Percentiles rank a stretch among this genome's conserved stretches.
Evolutionary conservation across 495 filamentous ascomycete species (phyloP).

Genomic region (Penicillium angulare): DNA sequence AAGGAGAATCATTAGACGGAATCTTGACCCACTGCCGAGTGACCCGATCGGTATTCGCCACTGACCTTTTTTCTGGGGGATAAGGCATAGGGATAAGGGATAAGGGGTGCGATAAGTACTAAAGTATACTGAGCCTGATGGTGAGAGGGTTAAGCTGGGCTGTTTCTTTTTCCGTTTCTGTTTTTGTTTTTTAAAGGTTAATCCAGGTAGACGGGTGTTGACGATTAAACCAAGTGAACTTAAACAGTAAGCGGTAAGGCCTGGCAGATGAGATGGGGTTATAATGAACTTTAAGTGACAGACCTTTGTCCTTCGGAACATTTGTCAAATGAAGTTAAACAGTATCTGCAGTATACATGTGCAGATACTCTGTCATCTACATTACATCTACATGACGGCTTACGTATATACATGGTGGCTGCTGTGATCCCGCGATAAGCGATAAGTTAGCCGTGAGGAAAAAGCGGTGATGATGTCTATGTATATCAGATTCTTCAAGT

Average conservation of each 20-base stretch:
- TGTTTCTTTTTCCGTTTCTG: no score
- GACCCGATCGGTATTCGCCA: conserved; percentile 18
- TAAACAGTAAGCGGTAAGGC: no score
- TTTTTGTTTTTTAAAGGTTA: neutral
- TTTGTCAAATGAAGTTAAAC: no score
- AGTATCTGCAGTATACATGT: no score
- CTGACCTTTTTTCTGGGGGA: conserved; percentile 22
- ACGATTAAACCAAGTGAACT: neutral
- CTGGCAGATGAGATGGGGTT: no score
- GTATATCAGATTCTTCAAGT: neutral
- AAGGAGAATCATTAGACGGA: neutral
- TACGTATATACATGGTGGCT: no score
- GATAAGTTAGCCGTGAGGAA: conserved; percentile 25
- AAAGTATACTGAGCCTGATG: neutral
- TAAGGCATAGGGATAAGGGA: conserved; percentile 9
- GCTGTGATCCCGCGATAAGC: conserved; percentile 19
- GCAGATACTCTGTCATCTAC: no score
- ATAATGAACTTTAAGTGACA: no score
- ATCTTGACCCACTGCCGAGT: conserved; percentile 10
- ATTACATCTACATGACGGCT: no score
- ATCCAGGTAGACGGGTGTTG: neutral
- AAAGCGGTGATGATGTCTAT: conserved; percentile 2
- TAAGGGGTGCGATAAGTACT: neutral
- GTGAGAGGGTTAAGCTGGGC: no score
- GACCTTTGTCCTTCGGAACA: no score